phyloP scores from a whole-genome alignment of 1,284 basidiomycete genomes.

The Moniliella sp. region DNA sequence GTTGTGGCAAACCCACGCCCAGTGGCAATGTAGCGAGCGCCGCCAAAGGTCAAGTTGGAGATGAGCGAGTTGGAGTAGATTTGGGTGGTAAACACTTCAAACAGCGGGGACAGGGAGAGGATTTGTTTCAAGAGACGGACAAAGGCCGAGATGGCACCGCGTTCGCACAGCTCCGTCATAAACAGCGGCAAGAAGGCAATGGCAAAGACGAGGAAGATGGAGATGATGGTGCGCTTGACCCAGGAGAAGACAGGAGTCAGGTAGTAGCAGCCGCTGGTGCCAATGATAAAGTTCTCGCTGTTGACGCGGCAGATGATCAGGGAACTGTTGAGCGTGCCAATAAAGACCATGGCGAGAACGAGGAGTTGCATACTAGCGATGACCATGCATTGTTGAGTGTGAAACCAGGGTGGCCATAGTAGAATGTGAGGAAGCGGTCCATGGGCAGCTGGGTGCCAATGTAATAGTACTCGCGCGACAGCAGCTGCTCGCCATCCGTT shows the following conservation, averaged over 20 bases:
- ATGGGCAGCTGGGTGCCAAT: slow-evolving; percentile 92
- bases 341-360: slow-evolving; percentile 33
- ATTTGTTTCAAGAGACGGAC: slow-evolving; percentile 32
- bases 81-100: slow-evolving; percentile 33
- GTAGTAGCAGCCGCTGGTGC: slow-evolving; percentile 31
- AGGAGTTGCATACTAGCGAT: slow-evolving; percentile 32
- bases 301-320: slow-evolving; percentile 25
- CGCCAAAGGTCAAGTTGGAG: slow-evolving; percentile 31
- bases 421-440: slow-evolving; percentile 96
- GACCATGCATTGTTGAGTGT: slow-evolving; percentile 89
- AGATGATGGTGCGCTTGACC: slow-evolving; percentile 34
- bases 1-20: slow-evolving; percentile 33
- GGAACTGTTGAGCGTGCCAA: slow-evolving; percentile 30
- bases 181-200: slow-evolving; percentile 34
- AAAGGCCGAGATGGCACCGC: slow-evolving; percentile 28
- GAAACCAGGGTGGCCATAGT: slow-evolving; percentile 98
- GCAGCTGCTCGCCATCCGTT: slow-evolving; percentile 98
- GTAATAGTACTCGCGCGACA: slow-evolving; percentile 96
- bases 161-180: slow-evolving; percentile 31
- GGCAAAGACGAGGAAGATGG: slow-evolving; percentile 34
- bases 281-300: slow-evolving; percentile 27
- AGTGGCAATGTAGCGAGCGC: slow-evolving; percentile 34
- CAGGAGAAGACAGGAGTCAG: slow-evolving; percentile 30
- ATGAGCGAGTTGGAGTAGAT: slow-evolving; percentile 34
- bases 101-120: slow-evolving; percentile 27